A percentile compares a stretch with the other conserved stretches of the same genome.
These are phyloP conservation scores for Ganoderma sp. DNA, from an alignment of 1,284 basidiomycete genomes.

Conservation along the genomic window DNA sequence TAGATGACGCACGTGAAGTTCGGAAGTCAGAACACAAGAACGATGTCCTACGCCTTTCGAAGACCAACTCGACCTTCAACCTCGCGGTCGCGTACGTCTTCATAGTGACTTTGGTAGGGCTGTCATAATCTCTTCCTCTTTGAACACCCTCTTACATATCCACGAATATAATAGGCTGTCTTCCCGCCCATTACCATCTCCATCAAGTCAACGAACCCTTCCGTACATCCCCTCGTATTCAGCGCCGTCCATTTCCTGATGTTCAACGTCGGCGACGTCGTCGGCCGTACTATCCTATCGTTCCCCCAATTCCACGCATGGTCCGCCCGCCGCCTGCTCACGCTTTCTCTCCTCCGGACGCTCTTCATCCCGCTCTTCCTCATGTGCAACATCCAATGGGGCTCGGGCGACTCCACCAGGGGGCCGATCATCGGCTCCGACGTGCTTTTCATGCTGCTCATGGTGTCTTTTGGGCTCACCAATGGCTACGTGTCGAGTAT, in stretches of 20 bases:
- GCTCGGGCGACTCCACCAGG: conserved; percentile 38
- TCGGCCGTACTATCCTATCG: conserved; percentile 77
- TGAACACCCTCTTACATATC: not conserved
- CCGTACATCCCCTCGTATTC: conserved; percentile 69
- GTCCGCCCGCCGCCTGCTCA: conserved; percentile 65
- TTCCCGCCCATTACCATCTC: conserved; percentile 86
- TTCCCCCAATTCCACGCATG: conserved; percentile 70
- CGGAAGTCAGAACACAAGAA: conserved; percentile 32
- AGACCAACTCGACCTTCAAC: conserved; percentile 72
- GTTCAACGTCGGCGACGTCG: conserved; percentile 80
- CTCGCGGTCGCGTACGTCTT: conserved; percentile 80
- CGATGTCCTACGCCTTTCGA: conserved; percentile 58
- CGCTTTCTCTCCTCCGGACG: conserved; percentile 70
- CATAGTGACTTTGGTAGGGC: conserved; percentile 76
- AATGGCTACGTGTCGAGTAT: conserved; percentile 78
- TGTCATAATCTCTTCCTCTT: not conserved
- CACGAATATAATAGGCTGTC: conserved; percentile 65
- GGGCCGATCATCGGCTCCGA: conserved; percentile 74
- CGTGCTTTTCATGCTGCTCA: conserved; percentile 71
- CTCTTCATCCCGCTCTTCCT: conserved; percentile 86
- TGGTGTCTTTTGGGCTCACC: conserved; percentile 75
- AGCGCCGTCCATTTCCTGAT: conserved; percentile 73
- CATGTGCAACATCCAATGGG: conserved; percentile 77
- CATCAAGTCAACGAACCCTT: conserved; percentile 66
- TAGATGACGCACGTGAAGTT: conserved; percentile 14